A percentile compares a stretch with the other conserved stretches of the same genome.
Evolutionary conservation across 805 yeast species (phyloP).

Genomic region (Candida fluviatilis): DNA sequence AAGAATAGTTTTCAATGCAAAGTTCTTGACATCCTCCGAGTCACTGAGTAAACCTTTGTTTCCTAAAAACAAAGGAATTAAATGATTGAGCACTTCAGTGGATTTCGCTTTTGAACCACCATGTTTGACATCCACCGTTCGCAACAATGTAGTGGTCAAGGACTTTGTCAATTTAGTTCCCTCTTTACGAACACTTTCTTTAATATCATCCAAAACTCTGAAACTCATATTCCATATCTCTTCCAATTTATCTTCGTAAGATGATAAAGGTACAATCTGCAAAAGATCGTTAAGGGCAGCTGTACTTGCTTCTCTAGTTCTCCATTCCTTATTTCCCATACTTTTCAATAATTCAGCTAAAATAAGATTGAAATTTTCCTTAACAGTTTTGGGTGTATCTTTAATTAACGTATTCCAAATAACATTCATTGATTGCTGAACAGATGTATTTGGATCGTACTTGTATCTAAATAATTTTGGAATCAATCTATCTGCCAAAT

Average conservation of each 20-base stretch:
- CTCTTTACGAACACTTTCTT: slow-evolving; percentile 84
- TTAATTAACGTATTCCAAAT: slow-evolving; percentile 79
- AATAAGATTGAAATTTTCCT: slow-evolving; percentile 52
- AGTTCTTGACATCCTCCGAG: slow-evolving; percentile 76
- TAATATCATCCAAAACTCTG: slow-evolving; percentile 88
- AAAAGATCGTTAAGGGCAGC: slow-evolving; percentile 67
- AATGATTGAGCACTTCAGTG: slow-evolving; percentile 43
- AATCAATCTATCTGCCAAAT: slow-evolving; percentile 56
- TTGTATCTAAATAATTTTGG: slow-evolving; percentile 82
- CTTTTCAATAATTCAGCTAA: slow-evolving; percentile 58
- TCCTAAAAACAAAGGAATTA: slow-evolving; percentile 80
- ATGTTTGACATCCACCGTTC: slow-evolving; percentile 46
- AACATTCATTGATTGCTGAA: slow-evolving; percentile 77
- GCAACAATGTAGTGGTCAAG: slow-evolving; percentile 59
- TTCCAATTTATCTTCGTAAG: slow-evolving; percentile 50
- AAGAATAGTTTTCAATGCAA: slow-evolving; percentile 72
- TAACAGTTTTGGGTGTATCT: slow-evolving; percentile 51
- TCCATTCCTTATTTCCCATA: slow-evolving; percentile 86
- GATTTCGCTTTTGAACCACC: slow-evolving; percentile 40
- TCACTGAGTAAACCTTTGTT: slow-evolving; percentile 75
- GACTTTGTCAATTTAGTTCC: slow-evolving; percentile 66
- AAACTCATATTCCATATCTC: slow-evolving; percentile 86
- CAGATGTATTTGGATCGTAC: slow-evolving; percentile 77
- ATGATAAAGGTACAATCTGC: slow-evolving; percentile 52
- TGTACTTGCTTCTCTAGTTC: slow-evolving; percentile 85